Base-by-base conservation (phyloP, 2,329 filamentous ascomycete species). In the Ceratocystis huliohia region DNA sequence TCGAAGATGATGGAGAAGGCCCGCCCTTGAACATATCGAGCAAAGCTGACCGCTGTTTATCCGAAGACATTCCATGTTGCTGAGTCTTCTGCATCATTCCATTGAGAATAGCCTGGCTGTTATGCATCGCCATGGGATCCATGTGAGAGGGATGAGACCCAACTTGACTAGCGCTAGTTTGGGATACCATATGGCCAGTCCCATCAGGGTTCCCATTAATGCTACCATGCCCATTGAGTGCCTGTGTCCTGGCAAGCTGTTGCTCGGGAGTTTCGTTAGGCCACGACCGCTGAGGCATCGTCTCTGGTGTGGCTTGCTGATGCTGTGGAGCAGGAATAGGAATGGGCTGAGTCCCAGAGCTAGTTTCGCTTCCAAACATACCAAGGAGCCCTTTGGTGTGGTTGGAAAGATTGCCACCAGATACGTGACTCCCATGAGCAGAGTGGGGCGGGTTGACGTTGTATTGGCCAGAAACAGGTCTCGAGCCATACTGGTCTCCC, bases 11-110 rank as follows among this genome's bases (percentile, higher is more conserved):
- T 8, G 66, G 45, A 20, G 67, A 61, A 48, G 63, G 37, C 1
- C 22, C 53, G 69, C 78, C 78, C 68, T 81, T 83, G 73, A 85
- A 83, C 75, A 84, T 82, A 25, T 76, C 79, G 15, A 84, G 74
- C 22, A 84, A 73, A 6, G 79, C 75, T 20, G 76, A 78, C 25
- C 80, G 78, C 69, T 84, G 81, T 59, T 73, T 70, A 33, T 72
- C 71, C 5, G 67, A 66, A 20, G 63, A 61, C 20, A 50, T 44
- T 10, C 64, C 67, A 30, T 68, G 67, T 44, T 66, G 64, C 33
- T 68, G 64, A 4, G 65, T 65, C 61, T 64, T 66, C n/a, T 68
- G 67, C 37, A 65, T 65, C 67, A 68, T 68, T 17, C 64, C 64
- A 13, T 64, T 64, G 17, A 66, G 41, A 17, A 68, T 63, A 6